Percentiles rank a stretch among this genome's conserved stretches.
Conservation (phyloP, 345 rosid genomes). For the Cardamine resedifolia region DNA sequence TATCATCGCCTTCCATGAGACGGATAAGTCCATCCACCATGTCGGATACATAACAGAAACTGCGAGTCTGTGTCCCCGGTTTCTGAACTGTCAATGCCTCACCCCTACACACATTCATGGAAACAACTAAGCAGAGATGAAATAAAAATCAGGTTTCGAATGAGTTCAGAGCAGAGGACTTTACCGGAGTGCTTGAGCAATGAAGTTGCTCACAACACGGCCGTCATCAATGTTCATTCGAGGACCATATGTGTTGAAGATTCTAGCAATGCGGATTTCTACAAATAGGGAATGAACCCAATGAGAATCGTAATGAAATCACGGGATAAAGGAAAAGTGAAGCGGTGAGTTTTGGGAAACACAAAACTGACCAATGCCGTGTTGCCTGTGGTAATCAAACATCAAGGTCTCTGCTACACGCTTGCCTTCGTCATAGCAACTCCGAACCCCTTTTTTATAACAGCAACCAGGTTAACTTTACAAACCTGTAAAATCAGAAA, state of each 20-base stretch:
- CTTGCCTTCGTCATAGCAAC: constrained; percentile 98
- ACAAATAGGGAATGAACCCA: not conserved
- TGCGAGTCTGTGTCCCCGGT: constrained; percentile 97
- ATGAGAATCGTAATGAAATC: constrained; percentile 1
- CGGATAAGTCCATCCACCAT: constrained; percentile 97
- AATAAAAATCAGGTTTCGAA: not conserved
- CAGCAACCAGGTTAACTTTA: not conserved
- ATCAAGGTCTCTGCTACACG: constrained; percentile 96
- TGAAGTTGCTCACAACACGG: constrained; percentile 97
- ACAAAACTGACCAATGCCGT: constrained; percentile 66
- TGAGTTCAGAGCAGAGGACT: not conserved
- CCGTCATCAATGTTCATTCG: constrained; percentile 98
- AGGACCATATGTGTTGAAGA: constrained; percentile 96
- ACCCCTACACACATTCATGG: constrained; percentile 31
- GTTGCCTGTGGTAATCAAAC: constrained; percentile 99
- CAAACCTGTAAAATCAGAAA: not conserved
- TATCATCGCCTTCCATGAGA: constrained; percentile 89
- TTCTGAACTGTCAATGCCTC: constrained; percentile 87
- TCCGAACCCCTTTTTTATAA: constrained; percentile 62
- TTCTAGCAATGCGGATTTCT: constrained; percentile 97
- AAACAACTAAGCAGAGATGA: not conserved
- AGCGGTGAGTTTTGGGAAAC: not conserved
- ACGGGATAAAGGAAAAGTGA: not conserved
- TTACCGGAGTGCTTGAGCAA: constrained; percentile 93
- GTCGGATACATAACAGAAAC: constrained; percentile 99